phyloP scores from a whole-genome alignment of 495 filamentous ascomycete species.

The Haplographium delicatum region DNA sequence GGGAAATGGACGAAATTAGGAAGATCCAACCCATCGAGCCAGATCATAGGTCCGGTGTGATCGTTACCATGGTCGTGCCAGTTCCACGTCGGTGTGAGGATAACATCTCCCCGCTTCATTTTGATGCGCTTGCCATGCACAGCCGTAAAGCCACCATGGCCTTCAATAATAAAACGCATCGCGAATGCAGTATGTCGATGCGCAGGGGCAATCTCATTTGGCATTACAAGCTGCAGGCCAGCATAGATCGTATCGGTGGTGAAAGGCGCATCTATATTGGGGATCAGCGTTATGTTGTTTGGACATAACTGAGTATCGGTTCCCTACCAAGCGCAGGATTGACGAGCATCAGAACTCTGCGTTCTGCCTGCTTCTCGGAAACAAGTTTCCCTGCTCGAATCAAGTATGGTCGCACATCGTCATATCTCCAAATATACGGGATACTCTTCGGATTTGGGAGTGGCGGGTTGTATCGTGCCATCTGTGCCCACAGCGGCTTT shows the following conservation, averaged over 20 bases:
- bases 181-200: slow-evolving; percentile 47
- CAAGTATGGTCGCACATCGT: slow-evolving; percentile 35
- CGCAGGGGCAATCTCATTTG: slow-evolving; percentile 42
- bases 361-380: slow-evolving; percentile 38
- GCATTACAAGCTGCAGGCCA: slow-evolving; percentile 45
- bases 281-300: not conserved
- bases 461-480: slow-evolving; percentile 39
- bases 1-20: slow-evolving; percentile 41
- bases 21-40: slow-evolving; percentile 45
- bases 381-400: slow-evolving; percentile 37
- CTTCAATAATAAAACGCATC: slow-evolving; percentile 48
- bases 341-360: slow-evolving; percentile 43
- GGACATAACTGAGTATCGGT: not conserved
- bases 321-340: slow-evolving; percentile 40
- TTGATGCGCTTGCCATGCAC: slow-evolving; percentile 40
- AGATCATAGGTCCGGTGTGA: slow-evolving; percentile 45
- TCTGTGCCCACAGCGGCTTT: slow-evolving; percentile 39
- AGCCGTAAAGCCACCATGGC: slow-evolving; percentile 42
- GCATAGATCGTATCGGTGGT: slow-evolving; percentile 50
- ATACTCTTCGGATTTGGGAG: slow-evolving; percentile 35
- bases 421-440: slow-evolving; percentile 38
- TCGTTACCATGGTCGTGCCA: slow-evolving; percentile 49
- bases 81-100: slow-evolving; percentile 46
- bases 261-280: slow-evolving; percentile 42
- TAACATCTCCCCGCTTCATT: slow-evolving; percentile 46